Base-by-base conservation (phyloP, 2,329 filamentous ascomycete species). In the Verticillium albo-atrum region DNA sequence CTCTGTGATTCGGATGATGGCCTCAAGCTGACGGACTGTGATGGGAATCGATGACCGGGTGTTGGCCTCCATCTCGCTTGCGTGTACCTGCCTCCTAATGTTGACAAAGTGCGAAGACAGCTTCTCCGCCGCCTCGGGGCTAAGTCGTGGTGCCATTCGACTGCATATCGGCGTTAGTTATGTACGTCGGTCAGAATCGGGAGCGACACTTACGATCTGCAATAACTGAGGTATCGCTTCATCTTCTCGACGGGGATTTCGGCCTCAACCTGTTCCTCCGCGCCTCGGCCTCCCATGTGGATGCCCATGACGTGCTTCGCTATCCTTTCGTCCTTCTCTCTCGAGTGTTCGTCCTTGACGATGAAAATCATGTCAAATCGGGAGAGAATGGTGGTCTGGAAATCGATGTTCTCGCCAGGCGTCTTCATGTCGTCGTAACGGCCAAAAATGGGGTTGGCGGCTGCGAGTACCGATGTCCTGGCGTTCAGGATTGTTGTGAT, bases 331-430 rank as follows among this genome's bases (percentile, higher is more conserved):
- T 99, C 95, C 69, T 94, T 91, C 60, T 86, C 89, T 52, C 91
- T 85, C 63, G 94, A 91, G 73, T 99, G 95, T 63, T 96, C 92
- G 73, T 99, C 95, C 67, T 91, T 91, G 63, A 99, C 94, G 66
- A 99, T 97, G 79, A 98, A 99, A 65, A 99, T 98, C 91, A 99
- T 97, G 75, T 99, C 95, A 73, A 99, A 99, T 83, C 95, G 91
- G 2, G 94, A 98, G 65, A 99, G 73, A 69, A 99, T 98, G 3
- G 95, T 99, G 0, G 95, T 99, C 71, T 99, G 95, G 76, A 99
- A 99, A 75, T 99, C 95, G 66, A 99, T 99, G 72, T 99, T 99
- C 75, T 99, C 95, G 61, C 95, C 95, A 0, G 95, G 95, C 0
- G 91, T 92, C 75, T 98, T 98, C 80, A 99, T 89, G 70, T 99